Conservation (phyloP, 164 flowering plant genomes). For the Liquidambar formosana region DNA sequence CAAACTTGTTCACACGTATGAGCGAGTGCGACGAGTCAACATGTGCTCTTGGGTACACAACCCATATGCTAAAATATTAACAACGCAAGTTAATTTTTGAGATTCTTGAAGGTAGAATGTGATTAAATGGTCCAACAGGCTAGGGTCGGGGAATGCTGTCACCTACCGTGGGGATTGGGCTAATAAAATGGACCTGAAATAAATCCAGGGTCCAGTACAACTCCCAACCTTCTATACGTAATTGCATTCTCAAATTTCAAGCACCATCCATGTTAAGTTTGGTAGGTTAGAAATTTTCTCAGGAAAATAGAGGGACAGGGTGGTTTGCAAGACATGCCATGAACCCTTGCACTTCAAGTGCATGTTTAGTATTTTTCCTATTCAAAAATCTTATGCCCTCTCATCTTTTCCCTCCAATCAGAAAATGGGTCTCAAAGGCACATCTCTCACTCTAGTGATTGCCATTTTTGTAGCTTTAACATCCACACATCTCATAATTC, state of each 20-base stretch:
- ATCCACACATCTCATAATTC: constrained; percentile 26
- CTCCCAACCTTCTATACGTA: too few species aligned
- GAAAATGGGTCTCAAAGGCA: constrained; percentile 29
- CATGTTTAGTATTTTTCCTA: constrained; percentile 8
- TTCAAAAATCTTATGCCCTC: constrained; percentile 1
- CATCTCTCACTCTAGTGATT: constrained; percentile 31
- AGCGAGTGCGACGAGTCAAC: too few species aligned
- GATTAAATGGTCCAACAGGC: too few species aligned
- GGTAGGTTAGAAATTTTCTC: constrained; percentile 24
- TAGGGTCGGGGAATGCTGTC: too few species aligned
- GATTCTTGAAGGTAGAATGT: too few species aligned
- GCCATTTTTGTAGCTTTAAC: constrained; percentile 41
- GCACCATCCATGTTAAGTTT: constrained; percentile 5
- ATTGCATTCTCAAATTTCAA: not conserved
- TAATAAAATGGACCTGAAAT: too few species aligned
- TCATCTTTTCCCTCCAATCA: not conserved
- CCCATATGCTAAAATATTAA: too few species aligned
- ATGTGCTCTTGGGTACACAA: too few species aligned
- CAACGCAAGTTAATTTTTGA: too few species aligned
- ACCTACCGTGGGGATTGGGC: too few species aligned
- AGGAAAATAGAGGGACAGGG: constrained; percentile 33
- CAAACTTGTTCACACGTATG: too few species aligned
- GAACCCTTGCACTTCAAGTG: constrained; percentile 72
- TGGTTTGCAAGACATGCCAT: constrained; percentile 80
- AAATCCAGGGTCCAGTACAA: too few species aligned